These are phyloP conservation scores for Posidonia australis DNA, from an alignment of 106 monocot species.

Conservation along the genomic window DNA sequence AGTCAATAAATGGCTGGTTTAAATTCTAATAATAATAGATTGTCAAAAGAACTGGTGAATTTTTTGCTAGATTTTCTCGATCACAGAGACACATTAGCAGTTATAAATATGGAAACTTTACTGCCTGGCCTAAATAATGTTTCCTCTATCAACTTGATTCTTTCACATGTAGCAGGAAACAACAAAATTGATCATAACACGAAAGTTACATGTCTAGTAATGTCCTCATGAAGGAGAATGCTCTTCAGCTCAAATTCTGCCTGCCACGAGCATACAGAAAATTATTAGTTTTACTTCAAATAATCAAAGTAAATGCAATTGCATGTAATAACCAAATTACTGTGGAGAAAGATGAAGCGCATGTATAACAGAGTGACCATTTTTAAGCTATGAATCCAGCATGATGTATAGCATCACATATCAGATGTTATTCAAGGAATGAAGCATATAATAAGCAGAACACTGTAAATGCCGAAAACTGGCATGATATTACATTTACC, in stretches of 20 bases:
- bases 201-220: conserved; percentile 44
- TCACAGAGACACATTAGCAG: too few relatives aligned
- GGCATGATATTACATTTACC: not conserved
- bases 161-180: too few relatives aligned
- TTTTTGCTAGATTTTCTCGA: too few relatives aligned
- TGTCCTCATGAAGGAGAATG: conserved; percentile 37
- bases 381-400: not conserved
- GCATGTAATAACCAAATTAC: not conserved
- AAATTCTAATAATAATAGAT: too few relatives aligned
- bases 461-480: not conserved
- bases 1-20: too few relatives aligned
- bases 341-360: not conserved
- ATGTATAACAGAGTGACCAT: not conserved
- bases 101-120: too few relatives aligned
- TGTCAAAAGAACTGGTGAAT: too few relatives aligned
- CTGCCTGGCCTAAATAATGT: too few relatives aligned
- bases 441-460: not conserved
- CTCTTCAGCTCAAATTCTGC: conserved; percentile 44
- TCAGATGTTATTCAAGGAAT: not conserved
- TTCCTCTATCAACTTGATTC: too few relatives aligned
- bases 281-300: not conserved
- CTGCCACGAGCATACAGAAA: conserved; percentile 31
- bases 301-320: not conserved
- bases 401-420: not conserved
- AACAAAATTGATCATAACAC: too few relatives aligned